Evolutionary conservation across 2,329 filamentous ascomycete genomes (phyloP), one percentile per base, ranked within the genome.

Genomic region (Penicillium freii): DNA sequence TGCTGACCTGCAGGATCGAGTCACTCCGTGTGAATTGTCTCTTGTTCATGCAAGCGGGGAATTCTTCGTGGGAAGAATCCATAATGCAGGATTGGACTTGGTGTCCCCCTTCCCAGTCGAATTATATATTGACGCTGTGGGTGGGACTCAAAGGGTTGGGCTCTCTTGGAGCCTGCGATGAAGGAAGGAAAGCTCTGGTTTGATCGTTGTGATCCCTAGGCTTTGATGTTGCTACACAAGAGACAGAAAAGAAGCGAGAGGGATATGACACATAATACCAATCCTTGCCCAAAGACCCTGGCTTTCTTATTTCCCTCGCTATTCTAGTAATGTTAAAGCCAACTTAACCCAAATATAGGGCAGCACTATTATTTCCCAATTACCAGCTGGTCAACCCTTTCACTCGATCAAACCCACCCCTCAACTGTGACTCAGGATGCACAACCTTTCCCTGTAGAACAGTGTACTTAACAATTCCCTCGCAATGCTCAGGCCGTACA

Each of bases 381-480:
- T 53, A 75, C 73, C 73, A 75, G 60, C 92, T 96, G 71, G 90
- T 84, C 66, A 95, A 57, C 7, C 89, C 88, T 69, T 81, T 89
- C 44, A 77, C 78, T 45, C 90, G 80, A 77, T 96, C 90, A 74
- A 96, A 96, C 0, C 92, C 92, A 13, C 90, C 92, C 59, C 92
- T 79, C 61, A 97, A 75, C 78, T 96, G 91, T 42, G 81, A 83
- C 70, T 89, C 89, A 0, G 91, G 90, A 79, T 95, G 92, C 50
- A 97, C 87, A 21, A 96, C 86, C 77, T 96, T 96, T 9, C 93
- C 93, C 75, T 93, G 86, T 66, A 96, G 72, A 4, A 97, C 81
- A 0, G 92, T 97, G 71, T 90, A 95, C 68, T 86, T 84, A 23
- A 97, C 85, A 59, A 97, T 83, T 42, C 92, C 94, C 79, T 96